Evolutionary conservation across 2,329 filamentous ascomycete species (phyloP).

Genomic region (Metarhizium robertsii): DNA sequence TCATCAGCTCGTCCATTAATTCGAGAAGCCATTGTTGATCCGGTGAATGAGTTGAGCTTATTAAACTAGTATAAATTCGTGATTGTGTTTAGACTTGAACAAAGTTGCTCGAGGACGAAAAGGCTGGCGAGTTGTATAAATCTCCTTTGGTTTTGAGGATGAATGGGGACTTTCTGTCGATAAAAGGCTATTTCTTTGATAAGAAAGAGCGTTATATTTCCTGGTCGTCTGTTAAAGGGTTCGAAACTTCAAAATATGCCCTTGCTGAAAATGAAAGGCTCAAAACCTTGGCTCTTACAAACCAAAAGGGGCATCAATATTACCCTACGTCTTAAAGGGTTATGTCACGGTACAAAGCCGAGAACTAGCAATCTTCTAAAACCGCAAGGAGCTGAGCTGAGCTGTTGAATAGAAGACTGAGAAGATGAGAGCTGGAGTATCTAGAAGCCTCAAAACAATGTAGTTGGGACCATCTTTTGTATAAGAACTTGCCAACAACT

Average conservation of each 20-base stretch:
- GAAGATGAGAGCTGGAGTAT: not conserved
- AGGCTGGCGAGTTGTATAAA: not conserved
- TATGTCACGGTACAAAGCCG: not conserved
- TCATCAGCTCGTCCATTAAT: too few relatives aligned
- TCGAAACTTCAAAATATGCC: not conserved
- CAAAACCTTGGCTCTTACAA: not conserved
- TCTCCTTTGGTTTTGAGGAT: too few relatives aligned
- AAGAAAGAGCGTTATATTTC: too few relatives aligned
- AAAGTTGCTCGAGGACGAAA: not conserved
- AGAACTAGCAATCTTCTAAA: not conserved
- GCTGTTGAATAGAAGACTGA: not conserved
- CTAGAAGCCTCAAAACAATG: not conserved
- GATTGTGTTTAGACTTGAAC: not conserved
- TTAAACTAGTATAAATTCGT: not conserved
- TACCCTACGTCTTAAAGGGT: not conserved
- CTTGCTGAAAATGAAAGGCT: not conserved
- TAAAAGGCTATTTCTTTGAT: too few relatives aligned
- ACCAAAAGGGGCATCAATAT: not conserved
- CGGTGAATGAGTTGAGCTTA: not conserved
- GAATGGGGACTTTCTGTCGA: too few relatives aligned
- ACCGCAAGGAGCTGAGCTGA: not conserved
- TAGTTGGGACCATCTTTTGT: not conserved
- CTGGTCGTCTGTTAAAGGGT: not conserved
- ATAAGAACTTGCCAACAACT: not conserved
- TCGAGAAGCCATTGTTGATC: conserved; percentile 9